phyloP scores from a whole-genome alignment of 2,329 filamentous ascomycete species.

The Fusarium solani-melongenae region DNA sequence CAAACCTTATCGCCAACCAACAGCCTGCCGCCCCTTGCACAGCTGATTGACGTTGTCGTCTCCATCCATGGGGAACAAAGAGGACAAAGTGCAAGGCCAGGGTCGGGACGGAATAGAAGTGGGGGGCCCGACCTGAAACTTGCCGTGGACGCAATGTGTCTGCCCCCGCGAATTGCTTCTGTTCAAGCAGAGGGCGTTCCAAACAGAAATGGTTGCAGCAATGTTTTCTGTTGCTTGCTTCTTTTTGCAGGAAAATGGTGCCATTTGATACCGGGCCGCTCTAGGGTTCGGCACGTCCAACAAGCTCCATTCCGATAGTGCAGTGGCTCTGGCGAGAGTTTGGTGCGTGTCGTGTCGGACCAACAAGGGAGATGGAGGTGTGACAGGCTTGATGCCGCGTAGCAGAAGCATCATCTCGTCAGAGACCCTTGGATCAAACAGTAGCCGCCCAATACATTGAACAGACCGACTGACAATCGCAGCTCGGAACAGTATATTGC shows the following conservation, averaged over 20 bases:
- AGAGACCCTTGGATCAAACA: constrained; percentile 23
- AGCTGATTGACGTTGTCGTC: neutral
- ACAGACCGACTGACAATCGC: constrained; percentile 1
- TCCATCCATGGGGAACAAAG: neutral
- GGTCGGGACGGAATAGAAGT: constrained; percentile 8
- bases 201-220: constrained; percentile 33
- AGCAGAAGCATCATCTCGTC: constrained; percentile 6
- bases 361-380: constrained; percentile 6
- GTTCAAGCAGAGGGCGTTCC: constrained; percentile 14
- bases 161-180: constrained; percentile 39
- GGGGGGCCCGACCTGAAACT: constrained; percentile 40
- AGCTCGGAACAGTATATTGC: neutral
- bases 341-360: neutral
- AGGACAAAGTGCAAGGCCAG: constrained; percentile 17
- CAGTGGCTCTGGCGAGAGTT: neutral
- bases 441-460: constrained; percentile 10
- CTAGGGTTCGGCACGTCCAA: constrained; percentile 2
- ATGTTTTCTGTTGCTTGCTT: constrained; percentile 36
- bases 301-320: constrained; percentile 7
- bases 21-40: neutral
- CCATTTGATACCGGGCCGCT: constrained; percentile 27
- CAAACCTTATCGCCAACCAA: neutral
- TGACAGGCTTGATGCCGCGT: constrained; percentile 6
- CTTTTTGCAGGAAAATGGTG: constrained; percentile 34
- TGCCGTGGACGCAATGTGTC: constrained; percentile 29